Evolutionary conservation across 495 filamentous ascomycete species (phyloP).

Genomic region (Penicillium pancosmium): DNA sequence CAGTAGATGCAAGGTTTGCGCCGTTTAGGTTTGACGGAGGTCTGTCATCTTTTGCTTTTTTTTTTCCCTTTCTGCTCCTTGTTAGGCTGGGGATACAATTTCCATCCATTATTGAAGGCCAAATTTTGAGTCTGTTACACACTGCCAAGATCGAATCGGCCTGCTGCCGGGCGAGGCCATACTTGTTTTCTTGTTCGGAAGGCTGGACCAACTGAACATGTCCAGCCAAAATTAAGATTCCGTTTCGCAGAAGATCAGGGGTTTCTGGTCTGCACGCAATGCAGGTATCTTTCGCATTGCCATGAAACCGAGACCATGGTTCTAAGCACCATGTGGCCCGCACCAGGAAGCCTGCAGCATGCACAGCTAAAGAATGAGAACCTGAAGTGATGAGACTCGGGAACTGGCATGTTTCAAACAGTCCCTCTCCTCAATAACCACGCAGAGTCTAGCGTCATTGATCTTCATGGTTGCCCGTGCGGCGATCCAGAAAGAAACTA

Average conservation of each 20-base stretch:
- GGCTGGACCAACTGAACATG: not conserved
- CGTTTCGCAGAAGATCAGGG: not conserved
- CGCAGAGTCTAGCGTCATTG: conserved; percentile 8
- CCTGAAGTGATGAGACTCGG: conserved; percentile 7
- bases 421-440: conserved; percentile 7
- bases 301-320: conserved; percentile 17
- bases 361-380: conserved; percentile 8
- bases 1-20: conserved; percentile 15
- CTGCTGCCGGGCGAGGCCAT: not conserved
- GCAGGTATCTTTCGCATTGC: not conserved
- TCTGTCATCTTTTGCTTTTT: conserved; percentile 15
- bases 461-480: conserved; percentile 5
- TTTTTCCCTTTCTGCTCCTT: conserved; percentile 5
- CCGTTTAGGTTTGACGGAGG: conserved; percentile 11
- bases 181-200: not conserved
- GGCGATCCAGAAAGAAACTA: not conserved
- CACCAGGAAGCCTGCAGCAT: conserved; percentile 21
- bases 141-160: not conserved
- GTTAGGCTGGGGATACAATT: not conserved
- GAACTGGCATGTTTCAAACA: conserved; percentile 20
- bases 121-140: conserved; percentile 3
- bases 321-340: conserved; percentile 23
- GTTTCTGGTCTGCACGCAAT: not conserved
- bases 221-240: not conserved
- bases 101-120: not conserved